phyloP scores from a whole-genome alignment of 768 basidiomycete species.

The Suillus brevipes region DNA sequence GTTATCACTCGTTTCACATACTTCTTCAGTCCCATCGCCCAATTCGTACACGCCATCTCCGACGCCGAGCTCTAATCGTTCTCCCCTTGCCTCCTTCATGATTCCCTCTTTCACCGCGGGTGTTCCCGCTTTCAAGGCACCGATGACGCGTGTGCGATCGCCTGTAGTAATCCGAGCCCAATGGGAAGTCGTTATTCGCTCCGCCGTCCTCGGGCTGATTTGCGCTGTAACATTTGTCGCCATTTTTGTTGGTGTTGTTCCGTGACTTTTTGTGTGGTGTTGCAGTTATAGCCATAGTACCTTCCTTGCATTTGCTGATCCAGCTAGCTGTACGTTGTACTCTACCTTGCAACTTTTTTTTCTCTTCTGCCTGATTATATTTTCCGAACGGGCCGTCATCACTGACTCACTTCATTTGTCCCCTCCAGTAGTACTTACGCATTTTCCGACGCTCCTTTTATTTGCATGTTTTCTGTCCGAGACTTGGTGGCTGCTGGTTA shows the following conservation, averaged over 20 bases:
- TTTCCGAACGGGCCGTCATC: neutral
- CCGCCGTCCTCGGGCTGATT: slow-evolving; percentile 48
- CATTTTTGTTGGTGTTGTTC: slow-evolving; percentile 33
- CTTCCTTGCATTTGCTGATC: neutral
- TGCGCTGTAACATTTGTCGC: slow-evolving; percentile 32
- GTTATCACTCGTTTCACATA: slow-evolving; percentile 3
- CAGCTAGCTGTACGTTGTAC: neutral
- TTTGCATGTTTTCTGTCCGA: neutral
- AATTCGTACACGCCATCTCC: neutral
- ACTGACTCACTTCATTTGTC: neutral
- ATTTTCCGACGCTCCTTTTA: neutral
- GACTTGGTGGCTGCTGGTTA: neutral
- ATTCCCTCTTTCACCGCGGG: slow-evolving; percentile 34
- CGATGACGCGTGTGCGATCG: slow-evolving; percentile 67
- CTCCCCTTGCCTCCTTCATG: slow-evolving; percentile 3
- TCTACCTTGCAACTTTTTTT: neutral
- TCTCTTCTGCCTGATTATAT: neutral
- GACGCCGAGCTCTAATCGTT: slow-evolving; percentile 10
- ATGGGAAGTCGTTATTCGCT: slow-evolving; percentile 80
- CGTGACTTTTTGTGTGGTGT: slow-evolving; percentile 16
- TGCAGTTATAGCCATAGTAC: neutral
- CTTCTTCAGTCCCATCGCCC: neutral
- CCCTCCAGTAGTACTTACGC: neutral
- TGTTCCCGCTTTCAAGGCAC: slow-evolving; percentile 71
- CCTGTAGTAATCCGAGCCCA: slow-evolving; percentile 76